Evolutionary conservation across 176 grass and related monocot species (phyloP).

Genomic region (Aegilops umbellulata): DNA sequence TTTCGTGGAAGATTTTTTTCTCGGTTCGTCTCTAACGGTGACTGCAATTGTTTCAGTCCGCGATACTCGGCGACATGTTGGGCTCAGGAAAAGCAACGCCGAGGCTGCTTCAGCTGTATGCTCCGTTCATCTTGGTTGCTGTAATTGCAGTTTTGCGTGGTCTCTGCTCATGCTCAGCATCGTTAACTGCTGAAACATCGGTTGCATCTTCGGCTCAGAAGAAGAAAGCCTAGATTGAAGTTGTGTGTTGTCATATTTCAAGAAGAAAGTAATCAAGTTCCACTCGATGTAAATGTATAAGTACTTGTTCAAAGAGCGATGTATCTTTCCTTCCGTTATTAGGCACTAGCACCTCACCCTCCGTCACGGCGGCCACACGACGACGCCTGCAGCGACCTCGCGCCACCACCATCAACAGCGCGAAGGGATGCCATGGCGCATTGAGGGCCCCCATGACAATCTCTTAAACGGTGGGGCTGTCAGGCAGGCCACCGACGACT

Average conservation of each 20-base stretch:
- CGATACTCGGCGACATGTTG: slow-evolving; percentile 53
- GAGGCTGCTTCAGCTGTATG: slow-evolving; percentile 53
- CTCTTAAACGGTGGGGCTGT: too few relatives aligned
- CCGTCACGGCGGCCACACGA: too few relatives aligned
- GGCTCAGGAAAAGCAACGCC: slow-evolving; percentile 47
- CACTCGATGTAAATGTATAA: background rate
- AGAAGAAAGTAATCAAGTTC: background rate
- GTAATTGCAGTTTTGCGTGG: slow-evolving; percentile 28
- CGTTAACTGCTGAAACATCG: background rate
- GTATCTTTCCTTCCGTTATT: too few relatives aligned
- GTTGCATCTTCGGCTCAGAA: background rate
- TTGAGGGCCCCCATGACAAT: too few relatives aligned
- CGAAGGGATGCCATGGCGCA: too few relatives aligned
- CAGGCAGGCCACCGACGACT: too few relatives aligned
- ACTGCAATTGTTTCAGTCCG: slow-evolving; percentile 44
- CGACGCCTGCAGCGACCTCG: too few relatives aligned
- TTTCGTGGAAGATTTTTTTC: background rate
- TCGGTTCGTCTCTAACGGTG: background rate
- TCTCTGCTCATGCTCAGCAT: background rate
- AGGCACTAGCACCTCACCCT: too few relatives aligned
- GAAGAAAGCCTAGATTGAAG: background rate
- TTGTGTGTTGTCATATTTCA: background rate
- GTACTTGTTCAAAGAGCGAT: too few relatives aligned
- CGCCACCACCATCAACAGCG: too few relatives aligned
- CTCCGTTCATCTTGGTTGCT: slow-evolving; percentile 37